Evolutionary conservation across 2,329 filamentous ascomycete species (phyloP).

Genomic region (Ploettnerulaceae sp.): DNA sequence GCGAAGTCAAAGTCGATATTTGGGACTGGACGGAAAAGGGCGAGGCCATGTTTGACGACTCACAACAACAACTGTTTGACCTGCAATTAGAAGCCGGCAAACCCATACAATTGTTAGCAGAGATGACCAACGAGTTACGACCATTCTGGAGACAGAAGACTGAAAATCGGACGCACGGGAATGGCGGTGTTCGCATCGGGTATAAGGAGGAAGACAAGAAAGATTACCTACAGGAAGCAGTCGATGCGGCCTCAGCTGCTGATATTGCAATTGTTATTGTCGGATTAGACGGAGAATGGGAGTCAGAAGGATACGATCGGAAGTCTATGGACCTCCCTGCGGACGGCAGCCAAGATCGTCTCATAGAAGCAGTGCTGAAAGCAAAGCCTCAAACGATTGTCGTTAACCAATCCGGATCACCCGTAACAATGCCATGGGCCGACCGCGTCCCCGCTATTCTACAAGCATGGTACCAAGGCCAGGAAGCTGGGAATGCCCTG

Average conservation of each 20-base stretch:
- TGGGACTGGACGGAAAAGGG: constrained; percentile 67
- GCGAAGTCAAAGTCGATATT: constrained; percentile 55
- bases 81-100: constrained; percentile 55
- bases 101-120: constrained; percentile 56
- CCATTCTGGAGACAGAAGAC: constrained; percentile 55
- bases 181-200: constrained; percentile 66
- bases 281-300: constrained; percentile 69
- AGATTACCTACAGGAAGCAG: constrained; percentile 60
- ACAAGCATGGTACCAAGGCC: constrained; percentile 67
- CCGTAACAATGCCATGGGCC: constrained; percentile 67
- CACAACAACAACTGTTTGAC: constrained; percentile 57
- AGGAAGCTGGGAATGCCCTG: constrained; percentile 64
- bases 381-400: constrained; percentile 64
- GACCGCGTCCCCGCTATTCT: constrained; percentile 60
- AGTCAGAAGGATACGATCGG: constrained; percentile 68
- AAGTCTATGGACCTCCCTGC: constrained; percentile 55
- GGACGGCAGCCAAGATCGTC: constrained; percentile 54
- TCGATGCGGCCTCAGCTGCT: constrained; percentile 54
- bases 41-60: constrained; percentile 67
- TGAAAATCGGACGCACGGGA: constrained; percentile 56
- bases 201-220: constrained; percentile 61
- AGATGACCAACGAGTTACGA: constrained; percentile 63
- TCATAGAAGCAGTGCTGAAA: constrained; percentile 56
- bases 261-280: constrained; percentile 66
- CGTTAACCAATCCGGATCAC: constrained; percentile 64